phyloP scores from a whole-genome alignment of 2,329 filamentous ascomycete species.

The Trichoderma sp. region DNA sequence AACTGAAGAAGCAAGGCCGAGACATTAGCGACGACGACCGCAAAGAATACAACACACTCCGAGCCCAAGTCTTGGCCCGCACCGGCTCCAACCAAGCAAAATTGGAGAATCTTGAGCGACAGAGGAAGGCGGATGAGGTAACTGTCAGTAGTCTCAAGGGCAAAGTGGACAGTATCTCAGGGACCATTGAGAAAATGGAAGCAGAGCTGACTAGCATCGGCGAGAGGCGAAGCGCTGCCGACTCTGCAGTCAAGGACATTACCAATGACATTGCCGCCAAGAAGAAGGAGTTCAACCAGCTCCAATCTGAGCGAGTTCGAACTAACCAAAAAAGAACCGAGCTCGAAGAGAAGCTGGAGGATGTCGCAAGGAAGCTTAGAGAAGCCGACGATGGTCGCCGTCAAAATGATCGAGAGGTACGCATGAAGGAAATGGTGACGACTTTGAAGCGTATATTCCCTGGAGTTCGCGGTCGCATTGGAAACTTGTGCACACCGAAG shows the following conservation, averaged over 20 bases:
- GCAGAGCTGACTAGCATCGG: slow-evolving; percentile 66
- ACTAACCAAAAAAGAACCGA: slow-evolving; percentile 81
- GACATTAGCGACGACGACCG: slow-evolving; percentile 82
- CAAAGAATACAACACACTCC: slow-evolving; percentile 83
- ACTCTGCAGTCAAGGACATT: slow-evolving; percentile 63
- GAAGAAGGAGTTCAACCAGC: slow-evolving; percentile 84
- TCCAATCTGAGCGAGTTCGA: slow-evolving; percentile 79
- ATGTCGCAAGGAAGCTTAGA: slow-evolving; percentile 73
- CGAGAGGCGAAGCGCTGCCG: slow-evolving; percentile 63
- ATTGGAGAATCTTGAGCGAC: slow-evolving; percentile 80
- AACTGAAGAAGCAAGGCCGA: slow-evolving; percentile 80
- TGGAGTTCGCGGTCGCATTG: slow-evolving; percentile 85
- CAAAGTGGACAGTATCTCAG: slow-evolving; percentile 77
- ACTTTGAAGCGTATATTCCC: slow-evolving; percentile 88
- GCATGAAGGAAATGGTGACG: slow-evolving; percentile 78
- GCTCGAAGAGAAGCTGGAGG: slow-evolving; percentile 85
- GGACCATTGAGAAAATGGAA: slow-evolving; percentile 69
- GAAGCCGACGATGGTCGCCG: slow-evolving; percentile 83
- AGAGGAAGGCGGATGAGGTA: slow-evolving; percentile 87
- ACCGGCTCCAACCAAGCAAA: slow-evolving; percentile 78
- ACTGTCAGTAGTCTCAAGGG: slow-evolving; percentile 85
- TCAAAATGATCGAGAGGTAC: slow-evolving; percentile 77
- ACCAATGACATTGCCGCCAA: slow-evolving; percentile 77
- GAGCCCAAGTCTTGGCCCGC: slow-evolving; percentile 78
- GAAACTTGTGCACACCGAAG: slow-evolving; percentile 91